These are phyloP conservation scores for Daldinia sp. DNA, from an alignment of 2,329 filamentous ascomycete genomes.

Conservation along the genomic window DNA sequence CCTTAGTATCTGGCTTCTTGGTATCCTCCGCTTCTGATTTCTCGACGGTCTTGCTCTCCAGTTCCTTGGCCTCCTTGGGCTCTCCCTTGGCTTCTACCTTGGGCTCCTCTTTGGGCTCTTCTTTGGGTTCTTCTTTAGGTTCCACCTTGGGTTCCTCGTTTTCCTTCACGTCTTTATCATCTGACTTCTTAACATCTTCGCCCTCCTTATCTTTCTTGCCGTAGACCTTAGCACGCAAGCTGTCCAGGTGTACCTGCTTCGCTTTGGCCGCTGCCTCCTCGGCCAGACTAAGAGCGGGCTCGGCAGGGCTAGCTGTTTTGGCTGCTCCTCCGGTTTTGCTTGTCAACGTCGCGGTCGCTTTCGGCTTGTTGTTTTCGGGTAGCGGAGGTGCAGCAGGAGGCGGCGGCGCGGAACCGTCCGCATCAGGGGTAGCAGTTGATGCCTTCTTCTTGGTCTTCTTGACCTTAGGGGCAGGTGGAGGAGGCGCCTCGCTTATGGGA, in stretches of 20 bases:
- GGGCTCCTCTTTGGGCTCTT: neutral
- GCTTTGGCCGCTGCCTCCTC: constrained; percentile 73
- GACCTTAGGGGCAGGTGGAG: constrained; percentile 50
- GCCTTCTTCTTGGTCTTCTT: constrained; percentile 48
- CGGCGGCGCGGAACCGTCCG: constrained; percentile 31
- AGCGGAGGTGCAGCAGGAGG: constrained; percentile 42
- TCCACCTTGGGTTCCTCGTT: constrained; percentile 28
- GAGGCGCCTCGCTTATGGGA: constrained; percentile 61
- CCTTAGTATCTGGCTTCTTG: neutral
- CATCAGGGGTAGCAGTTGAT: constrained; percentile 41
- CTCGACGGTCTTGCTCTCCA: neutral
- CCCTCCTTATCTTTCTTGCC: constrained; percentile 51
- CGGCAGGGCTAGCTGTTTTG: constrained; percentile 38
- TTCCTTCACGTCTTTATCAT: constrained; percentile 37
- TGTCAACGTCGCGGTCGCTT: constrained; percentile 18
- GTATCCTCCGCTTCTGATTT: neutral
- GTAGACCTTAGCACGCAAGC: constrained; percentile 63
- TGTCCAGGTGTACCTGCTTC: constrained; percentile 65
- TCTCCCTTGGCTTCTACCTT: constrained; percentile 1
- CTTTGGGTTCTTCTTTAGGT: constrained; percentile 27
- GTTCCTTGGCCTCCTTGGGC: neutral
- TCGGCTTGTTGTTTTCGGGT: constrained; percentile 45
- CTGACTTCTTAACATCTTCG: constrained; percentile 28
- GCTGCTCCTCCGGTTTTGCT: constrained; percentile 35
- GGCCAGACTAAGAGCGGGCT: constrained; percentile 62